Conservation (phyloP, 78 protist genomes). For the Mastigamoeba balamuthi region DNA sequence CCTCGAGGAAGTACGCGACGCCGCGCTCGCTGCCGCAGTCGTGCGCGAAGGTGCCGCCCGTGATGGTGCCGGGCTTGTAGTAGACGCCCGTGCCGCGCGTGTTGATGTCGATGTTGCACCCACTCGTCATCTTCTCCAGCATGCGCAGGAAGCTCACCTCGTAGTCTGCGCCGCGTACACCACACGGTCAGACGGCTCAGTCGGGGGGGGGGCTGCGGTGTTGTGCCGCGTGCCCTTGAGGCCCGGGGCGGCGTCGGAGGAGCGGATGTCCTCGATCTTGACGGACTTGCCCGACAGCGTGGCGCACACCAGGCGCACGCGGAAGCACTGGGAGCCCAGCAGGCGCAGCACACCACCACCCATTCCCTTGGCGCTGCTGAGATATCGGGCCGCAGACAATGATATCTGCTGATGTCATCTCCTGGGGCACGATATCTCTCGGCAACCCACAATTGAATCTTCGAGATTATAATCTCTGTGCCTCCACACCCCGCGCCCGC, state of each 20-base stretch:
- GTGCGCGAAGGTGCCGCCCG: constrained; percentile 38
- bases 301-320: constrained; percentile 43
- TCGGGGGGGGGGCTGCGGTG: not conserved
- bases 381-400: too few species aligned
- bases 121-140: constrained; percentile 40
- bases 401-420: too few species aligned
- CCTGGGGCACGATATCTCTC: too few species aligned
- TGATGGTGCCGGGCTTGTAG: constrained; percentile 33
- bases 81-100: constrained; percentile 29
- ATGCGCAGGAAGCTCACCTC: constrained; percentile 44
- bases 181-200: not conserved
- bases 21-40: constrained; percentile 34
- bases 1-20: constrained; percentile 65
- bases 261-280: constrained; percentile 43
- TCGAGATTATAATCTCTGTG: too few species aligned
- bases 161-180: constrained; percentile 8
- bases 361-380: too few species aligned
- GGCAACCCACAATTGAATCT: too few species aligned
- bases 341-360: too few species aligned
- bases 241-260: constrained; percentile 52
- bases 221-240: not conserved
- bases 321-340: constrained; percentile 41
- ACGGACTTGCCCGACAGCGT: constrained; percentile 29
- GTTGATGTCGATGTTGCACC: constrained; percentile 40
- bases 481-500: too few species aligned